Percentiles rank a stretch among this genome's conserved stretches.
These are phyloP conservation scores for Penicillium rolfsii DNA, from an alignment of 2,329 filamentous ascomycete species.

Conservation along the genomic window DNA sequence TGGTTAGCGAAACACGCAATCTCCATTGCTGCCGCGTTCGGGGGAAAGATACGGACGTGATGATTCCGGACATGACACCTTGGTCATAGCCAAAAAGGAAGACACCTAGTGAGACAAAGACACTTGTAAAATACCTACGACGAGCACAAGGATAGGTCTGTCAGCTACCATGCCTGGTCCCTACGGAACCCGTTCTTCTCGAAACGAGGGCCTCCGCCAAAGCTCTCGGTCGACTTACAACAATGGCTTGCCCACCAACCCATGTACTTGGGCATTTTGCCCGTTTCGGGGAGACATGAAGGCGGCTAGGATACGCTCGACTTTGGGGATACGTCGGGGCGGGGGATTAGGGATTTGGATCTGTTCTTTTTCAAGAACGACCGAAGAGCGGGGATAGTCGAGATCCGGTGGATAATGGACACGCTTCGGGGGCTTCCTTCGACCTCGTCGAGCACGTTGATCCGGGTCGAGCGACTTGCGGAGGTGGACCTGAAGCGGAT, in stretches of 20 bases:
- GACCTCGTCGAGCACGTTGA: constrained; percentile 51
- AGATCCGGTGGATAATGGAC: constrained; percentile 68
- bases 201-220: not conserved
- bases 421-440: constrained; percentile 58
- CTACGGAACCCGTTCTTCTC: not conserved
- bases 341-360: constrained; percentile 77
- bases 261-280: constrained; percentile 73
- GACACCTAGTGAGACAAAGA: constrained; percentile 67
- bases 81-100: constrained; percentile 69
- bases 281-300: constrained; percentile 82
- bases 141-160: not conserved
- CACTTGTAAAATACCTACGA: constrained; percentile 86
- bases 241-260: constrained; percentile 92
- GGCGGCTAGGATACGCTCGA: constrained; percentile 71
- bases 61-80: constrained; percentile 70
- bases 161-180: not conserved
- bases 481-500: constrained; percentile 74
- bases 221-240: constrained; percentile 63
- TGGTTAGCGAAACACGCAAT: constrained; percentile 2
- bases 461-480: constrained; percentile 67
- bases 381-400: constrained; percentile 42
- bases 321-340: constrained; percentile 65
- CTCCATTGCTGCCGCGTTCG: not conserved
- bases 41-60: constrained; percentile 55
- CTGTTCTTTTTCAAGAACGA: constrained; percentile 42